Percentiles rank a stretch among this genome's conserved stretches.
Evolutionary conservation across 768 basidiomycete species (phyloP).

Genomic region (Russula vinacea): DNA sequence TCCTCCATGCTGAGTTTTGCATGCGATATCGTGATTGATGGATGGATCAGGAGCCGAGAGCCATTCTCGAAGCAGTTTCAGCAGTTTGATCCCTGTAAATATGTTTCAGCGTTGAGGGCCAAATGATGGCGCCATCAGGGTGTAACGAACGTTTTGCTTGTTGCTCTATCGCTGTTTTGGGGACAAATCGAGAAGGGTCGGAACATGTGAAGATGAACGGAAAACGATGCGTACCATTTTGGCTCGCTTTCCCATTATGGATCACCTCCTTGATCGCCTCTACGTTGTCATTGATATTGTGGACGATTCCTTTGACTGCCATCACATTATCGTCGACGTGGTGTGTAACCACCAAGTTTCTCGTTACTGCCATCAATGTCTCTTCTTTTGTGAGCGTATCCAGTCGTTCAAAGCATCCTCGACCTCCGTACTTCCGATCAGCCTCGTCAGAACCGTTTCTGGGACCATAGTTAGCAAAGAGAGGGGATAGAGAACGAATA

Average conservation of each 20-base stretch:
- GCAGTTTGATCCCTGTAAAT: not conserved
- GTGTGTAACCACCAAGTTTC: not conserved
- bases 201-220: no score
- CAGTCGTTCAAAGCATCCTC: not conserved
- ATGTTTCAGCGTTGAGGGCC: no score
- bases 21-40: conserved; percentile 14
- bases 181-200: no score
- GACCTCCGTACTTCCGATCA: not conserved
- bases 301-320: no score
- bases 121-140: not conserved
- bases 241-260: no score
- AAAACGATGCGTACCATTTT: no score
- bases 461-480: not conserved
- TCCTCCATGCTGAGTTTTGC: not conserved
- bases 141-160: not conserved
- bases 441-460: not conserved
- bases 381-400: not conserved
- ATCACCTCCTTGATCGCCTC: no score
- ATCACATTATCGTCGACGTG: not conserved
- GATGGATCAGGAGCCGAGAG: conserved; percentile 17
- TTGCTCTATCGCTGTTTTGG: no score
- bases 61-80: not conserved
- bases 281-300: no score
- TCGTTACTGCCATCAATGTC: not conserved
- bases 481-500: not conserved